phyloP scores from a whole-genome alignment of 768 basidiomycete genomes.

The Rhizopogon rudus region DNA sequence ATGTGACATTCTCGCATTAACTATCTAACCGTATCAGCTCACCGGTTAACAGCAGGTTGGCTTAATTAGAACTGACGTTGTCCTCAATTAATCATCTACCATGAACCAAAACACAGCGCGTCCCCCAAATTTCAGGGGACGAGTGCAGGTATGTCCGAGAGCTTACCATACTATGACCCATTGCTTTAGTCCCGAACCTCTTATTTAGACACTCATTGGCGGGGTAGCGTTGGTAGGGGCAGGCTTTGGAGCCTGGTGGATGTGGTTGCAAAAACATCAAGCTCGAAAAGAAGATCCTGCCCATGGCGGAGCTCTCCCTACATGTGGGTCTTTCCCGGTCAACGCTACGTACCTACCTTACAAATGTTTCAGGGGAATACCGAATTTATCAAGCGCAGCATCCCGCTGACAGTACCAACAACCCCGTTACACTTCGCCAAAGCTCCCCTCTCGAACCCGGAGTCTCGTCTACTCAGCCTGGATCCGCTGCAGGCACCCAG shows the following conservation, averaged over 20 bases:
- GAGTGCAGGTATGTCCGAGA: not conserved
- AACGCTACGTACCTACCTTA: not conserved
- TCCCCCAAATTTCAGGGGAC: too few species aligned
- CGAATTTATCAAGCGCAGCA: slow-evolving; percentile 21
- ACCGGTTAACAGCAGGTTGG: too few species aligned
- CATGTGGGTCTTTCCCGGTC: slow-evolving; percentile 11
- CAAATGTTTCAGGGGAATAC: slow-evolving; percentile 17
- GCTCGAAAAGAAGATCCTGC: slow-evolving; percentile 13
- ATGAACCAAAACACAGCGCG: too few species aligned
- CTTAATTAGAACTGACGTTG: too few species aligned
- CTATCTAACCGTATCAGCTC: too few species aligned
- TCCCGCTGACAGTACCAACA: slow-evolving; percentile 9
- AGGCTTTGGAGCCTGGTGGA: slow-evolving; percentile 18
- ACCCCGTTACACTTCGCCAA: slow-evolving; percentile 9
- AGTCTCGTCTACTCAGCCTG: not conserved
- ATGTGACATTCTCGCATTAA: too few species aligned
- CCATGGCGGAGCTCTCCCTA: slow-evolving; percentile 5
- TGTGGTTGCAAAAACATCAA: slow-evolving; percentile 13
- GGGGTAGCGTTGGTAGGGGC: slow-evolving; percentile 16
- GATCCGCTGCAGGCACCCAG: not conserved
- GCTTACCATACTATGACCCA: not conserved
- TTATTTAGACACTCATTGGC: slow-evolving; percentile 18
- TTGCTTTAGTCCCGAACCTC: not conserved
- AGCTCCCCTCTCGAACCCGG: not conserved
- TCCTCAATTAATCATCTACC: too few species aligned